Base-by-base conservation (phyloP, 176 grass and related monocot species). In the Oryza nivara region DNA sequence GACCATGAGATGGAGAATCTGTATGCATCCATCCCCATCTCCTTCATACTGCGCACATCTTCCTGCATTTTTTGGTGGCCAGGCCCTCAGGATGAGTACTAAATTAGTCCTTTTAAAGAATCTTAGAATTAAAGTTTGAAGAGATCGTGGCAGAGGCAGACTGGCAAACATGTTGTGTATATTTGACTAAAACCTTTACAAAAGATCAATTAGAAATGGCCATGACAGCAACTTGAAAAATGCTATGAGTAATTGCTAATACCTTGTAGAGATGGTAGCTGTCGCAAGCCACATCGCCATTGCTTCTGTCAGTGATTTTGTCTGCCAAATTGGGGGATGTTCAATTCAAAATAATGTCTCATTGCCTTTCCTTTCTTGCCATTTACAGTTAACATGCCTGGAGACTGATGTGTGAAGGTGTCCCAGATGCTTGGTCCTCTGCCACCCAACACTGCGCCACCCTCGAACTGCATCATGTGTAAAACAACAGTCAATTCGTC, bases 241-340 rank as follows among this genome's bases (percentile, higher is more conserved):
- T 48, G 61, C 0, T 19, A 36, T 36, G 36, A 38, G 36, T 38
- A 6, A n/a, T 1, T 64, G 38, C 11, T 11, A 5, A 15, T 54
- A 54, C 92, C 86, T 91, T 91, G 46, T 94, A 89, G 13, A 61
- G 83, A 84, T 91, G 89, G 65, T 89, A 94, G n/a, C 80, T 91
- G 63, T 91, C 80, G 9, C 56, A 86, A 11, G 92, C 92, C 41
- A 94, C 80, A 41, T 94, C 86, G 6, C 86, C 92, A 1, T 91
- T 94, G 80, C 92, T 89, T 70, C 48, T 54, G 47, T 94, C 81
- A 0, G 69, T 35, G 7, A 88, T 84, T 70, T 91, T 91, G 9
- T 85, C 89, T 91, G 85, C 65, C 69, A 52, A 49, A 54, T 22
- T 7, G 16, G 6, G 17, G 10, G 23, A 22, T 65, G 0, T 0